Percentiles rank a stretch among this genome's conserved stretches.
Conservation (phyloP, 1,284 basidiomycete genomes). For the Flammula alnicola region DNA sequence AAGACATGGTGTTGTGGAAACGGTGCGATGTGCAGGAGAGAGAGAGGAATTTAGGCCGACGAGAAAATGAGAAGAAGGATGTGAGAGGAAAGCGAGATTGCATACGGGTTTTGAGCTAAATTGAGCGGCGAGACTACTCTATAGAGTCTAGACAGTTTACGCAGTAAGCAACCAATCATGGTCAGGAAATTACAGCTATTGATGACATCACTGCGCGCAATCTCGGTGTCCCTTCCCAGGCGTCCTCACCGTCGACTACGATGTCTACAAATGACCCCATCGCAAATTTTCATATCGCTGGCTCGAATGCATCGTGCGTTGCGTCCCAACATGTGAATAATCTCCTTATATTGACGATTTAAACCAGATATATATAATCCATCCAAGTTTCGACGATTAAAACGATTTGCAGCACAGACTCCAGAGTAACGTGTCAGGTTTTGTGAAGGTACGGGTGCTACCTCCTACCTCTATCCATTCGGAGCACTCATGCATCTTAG, state of each 20-base stretch:
- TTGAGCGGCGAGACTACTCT: neutral
- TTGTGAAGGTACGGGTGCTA: constrained; percentile 37
- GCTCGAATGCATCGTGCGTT: constrained; percentile 45
- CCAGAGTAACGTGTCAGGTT: constrained; percentile 39
- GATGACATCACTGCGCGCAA: constrained; percentile 14
- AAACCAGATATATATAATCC: constrained; percentile 41
- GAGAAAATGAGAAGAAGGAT: constrained; percentile 20
- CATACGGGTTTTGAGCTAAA: constrained; percentile 13
- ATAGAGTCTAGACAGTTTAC: neutral
- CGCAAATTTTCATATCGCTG: constrained; percentile 35
- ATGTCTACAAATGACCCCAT: neutral
- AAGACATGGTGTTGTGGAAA: constrained; percentile 39
- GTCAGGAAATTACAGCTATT: constrained; percentile 12
- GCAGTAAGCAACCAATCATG: constrained; percentile 16
- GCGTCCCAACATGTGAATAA: neutral
- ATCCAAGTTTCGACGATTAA: constrained; percentile 42
- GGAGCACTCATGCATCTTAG: constrained; percentile 9
- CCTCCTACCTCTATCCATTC: neutral
- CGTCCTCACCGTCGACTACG: constrained; percentile 1
- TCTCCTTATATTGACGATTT: neutral
- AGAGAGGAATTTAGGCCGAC: constrained; percentile 10
- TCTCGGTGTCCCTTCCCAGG: neutral
- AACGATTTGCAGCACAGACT: constrained; percentile 38
- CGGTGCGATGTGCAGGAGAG: constrained; percentile 12
- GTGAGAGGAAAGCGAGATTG: constrained; percentile 19